Conservation (phyloP, 1,139 yeast species). For the Yamadazyma atlantica region DNA sequence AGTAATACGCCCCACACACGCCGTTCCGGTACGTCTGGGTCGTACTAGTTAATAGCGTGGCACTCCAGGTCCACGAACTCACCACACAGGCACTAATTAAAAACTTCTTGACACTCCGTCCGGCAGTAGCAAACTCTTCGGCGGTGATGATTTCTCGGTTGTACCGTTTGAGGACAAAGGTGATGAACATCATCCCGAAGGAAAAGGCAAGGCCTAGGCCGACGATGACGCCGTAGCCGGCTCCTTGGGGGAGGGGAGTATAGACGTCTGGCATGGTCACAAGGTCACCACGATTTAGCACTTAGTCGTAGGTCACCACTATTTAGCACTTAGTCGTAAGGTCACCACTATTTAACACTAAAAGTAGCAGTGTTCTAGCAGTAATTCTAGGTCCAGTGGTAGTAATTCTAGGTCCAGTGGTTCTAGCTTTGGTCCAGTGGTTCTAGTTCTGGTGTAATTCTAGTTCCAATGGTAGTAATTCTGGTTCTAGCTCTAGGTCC, state of each 20-base stretch:
- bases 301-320: no score
- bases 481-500: no score
- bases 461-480: no score
- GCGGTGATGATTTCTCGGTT: constrained; percentile 82
- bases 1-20: constrained; percentile 53
- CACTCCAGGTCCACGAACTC: constrained; percentile 94
- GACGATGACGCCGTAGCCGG: constrained; percentile 91
- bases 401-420: no score
- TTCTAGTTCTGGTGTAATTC: no score
- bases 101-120: constrained; percentile 79
- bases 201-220: constrained; percentile 87
- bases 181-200: constrained; percentile 72
- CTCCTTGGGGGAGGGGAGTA: constrained; percentile 55
- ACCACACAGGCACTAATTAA: constrained; percentile 85
- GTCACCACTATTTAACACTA: no score
- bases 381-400: no score
- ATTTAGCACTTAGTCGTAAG: no score
- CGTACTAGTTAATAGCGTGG: constrained; percentile 74
- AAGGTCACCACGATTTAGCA: no score
- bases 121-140: constrained; percentile 88
- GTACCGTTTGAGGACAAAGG: constrained; percentile 68
- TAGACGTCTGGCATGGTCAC: background rate
- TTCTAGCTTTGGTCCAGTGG: no score
- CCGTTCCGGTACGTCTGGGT: constrained; percentile 80
- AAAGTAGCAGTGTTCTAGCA: no score